Evolutionary conservation across 352 stramenopile species (phyloP).

Genomic region (Halophytophthora polymorphica): DNA sequence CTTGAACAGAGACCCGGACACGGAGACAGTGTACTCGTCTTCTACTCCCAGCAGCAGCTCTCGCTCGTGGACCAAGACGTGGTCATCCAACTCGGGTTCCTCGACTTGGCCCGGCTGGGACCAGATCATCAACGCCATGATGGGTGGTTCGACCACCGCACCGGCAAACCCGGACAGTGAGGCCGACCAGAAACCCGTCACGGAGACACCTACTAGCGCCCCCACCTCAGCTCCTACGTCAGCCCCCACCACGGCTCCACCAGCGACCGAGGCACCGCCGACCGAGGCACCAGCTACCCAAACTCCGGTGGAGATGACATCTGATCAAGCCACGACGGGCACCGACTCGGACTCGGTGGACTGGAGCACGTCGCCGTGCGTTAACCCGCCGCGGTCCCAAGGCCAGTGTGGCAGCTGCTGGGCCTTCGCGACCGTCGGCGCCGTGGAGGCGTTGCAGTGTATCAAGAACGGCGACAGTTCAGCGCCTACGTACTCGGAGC

Average conservation of each 20-base stretch:
- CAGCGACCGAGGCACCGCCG: background rate
- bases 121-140: no score
- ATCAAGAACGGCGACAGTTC: slow-evolving; percentile 62
- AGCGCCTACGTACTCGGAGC: slow-evolving; percentile 84
- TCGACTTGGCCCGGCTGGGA: no score
- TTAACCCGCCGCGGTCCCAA: slow-evolving; percentile 91
- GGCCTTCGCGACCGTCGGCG: slow-evolving; percentile 93
- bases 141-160: no score
- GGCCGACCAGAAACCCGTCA: no score
- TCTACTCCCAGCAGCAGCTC: no score
- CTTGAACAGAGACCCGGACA: no score
- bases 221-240: no score
- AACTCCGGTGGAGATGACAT: background rate
- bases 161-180: no score
- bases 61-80: no score
- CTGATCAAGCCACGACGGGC: slow-evolving; percentile 7
- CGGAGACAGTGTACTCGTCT: no score
- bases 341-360: slow-evolving; percentile 26
- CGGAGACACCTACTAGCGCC: no score
- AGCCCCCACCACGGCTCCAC: background rate
- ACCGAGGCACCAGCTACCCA: slow-evolving; percentile 1
- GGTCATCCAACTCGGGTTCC: no score
- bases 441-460: slow-evolving; percentile 88
- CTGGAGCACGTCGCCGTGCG: slow-evolving; percentile 41
- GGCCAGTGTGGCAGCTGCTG: slow-evolving; percentile 96